A percentile compares a stretch with the other conserved stretches of the same genome.
Evolutionary conservation across 2,329 filamentous ascomycete genomes (phyloP).

Genomic region (Coniochaeta sp.): DNA sequence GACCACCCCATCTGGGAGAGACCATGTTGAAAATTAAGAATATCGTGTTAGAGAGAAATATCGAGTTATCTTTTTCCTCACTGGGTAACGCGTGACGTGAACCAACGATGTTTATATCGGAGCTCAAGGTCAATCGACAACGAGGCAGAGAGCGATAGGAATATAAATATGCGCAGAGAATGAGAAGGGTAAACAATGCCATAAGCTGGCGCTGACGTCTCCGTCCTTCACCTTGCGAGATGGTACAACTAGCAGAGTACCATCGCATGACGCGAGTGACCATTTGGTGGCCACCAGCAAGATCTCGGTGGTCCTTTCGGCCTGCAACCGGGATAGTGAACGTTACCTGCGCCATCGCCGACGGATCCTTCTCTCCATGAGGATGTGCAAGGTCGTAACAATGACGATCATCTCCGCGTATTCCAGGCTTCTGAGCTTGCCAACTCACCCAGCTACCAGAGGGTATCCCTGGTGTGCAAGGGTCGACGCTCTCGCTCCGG

Average conservation of each 20-base stretch:
- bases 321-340: background rate
- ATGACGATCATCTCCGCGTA: background rate
- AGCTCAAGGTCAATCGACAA: background rate
- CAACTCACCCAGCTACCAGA: background rate
- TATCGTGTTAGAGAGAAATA: background rate
- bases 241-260: background rate
- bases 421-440: background rate
- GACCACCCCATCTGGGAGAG: slow-evolving; percentile 12
- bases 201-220: background rate
- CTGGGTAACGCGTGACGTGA: no score
- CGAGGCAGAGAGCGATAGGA: background rate
- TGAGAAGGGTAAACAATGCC: background rate
- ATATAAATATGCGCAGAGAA: background rate
- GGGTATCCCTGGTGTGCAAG: background rate
- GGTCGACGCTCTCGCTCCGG: background rate
- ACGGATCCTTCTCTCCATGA: background rate
- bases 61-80: background rate
- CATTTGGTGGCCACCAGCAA: background rate
- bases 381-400: background rate
- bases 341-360: slow-evolving; percentile 1
- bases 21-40: slow-evolving; percentile 11
- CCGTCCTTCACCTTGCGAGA: background rate
- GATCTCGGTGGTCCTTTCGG: background rate
- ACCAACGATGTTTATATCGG: background rate
- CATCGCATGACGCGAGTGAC: background rate